Conservation (phyloP, 1,139 yeast genomes). For the Schizosaccharomyces versatilis region DNA sequence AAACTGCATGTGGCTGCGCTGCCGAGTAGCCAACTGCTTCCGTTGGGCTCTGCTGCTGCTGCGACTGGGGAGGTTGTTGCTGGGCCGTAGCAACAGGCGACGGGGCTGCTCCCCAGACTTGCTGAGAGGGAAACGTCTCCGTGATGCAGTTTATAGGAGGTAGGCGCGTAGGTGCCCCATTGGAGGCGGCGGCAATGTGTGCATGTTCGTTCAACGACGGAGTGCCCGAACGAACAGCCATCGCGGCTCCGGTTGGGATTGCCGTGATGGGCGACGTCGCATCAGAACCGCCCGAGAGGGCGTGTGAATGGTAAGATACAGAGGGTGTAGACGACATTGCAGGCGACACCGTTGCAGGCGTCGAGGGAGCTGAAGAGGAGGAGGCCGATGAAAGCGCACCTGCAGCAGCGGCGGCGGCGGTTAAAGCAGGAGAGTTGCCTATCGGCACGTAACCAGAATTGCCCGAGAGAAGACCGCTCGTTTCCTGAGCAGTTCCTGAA, state of each 20-base stretch:
- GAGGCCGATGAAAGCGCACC: no score
- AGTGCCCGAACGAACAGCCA: background rate
- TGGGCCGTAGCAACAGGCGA: background rate
- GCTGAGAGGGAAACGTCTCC: background rate
- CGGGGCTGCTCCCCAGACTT: background rate
- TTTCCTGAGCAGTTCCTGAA: no score
- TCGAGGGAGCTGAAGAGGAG: background rate
- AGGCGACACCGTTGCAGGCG: background rate
- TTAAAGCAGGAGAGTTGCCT: no score
- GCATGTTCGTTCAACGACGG: background rate
- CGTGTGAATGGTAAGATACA: background rate
- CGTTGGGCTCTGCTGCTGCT: background rate
- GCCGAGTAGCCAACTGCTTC: no score
- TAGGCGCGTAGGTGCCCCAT: background rate
- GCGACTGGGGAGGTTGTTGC: background rate
- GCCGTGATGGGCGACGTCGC: background rate
- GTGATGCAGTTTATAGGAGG: slow-evolving; percentile 1
- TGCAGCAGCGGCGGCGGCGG: no score
- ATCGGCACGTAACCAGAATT: no score
- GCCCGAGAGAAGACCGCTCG: no score
- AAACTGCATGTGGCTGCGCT: background rate
- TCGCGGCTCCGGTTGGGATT: background rate
- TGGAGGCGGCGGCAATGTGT: background rate
- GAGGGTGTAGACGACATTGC: background rate
- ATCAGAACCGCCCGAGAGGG: background rate